phyloP scores from a whole-genome alignment of 2,329 filamentous ascomycete species.

The Exophiala viscosa region DNA sequence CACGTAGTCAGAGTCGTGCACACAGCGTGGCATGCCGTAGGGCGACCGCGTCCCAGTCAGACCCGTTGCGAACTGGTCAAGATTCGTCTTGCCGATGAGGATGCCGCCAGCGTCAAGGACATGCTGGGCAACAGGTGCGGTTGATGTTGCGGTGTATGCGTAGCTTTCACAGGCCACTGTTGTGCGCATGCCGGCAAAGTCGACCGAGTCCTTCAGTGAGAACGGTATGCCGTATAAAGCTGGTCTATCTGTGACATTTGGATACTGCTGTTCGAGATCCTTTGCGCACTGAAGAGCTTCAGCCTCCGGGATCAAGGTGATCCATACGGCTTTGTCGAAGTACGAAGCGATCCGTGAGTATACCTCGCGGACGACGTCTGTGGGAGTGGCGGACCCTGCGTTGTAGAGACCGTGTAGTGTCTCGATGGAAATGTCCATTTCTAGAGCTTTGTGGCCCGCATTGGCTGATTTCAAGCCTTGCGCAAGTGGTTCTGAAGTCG shows the following conservation, averaged over 20 bases:
- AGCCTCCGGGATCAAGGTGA: slow-evolving; percentile 40
- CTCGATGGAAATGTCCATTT: neutral
- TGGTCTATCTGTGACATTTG: slow-evolving; percentile 37
- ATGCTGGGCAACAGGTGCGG: slow-evolving; percentile 46
- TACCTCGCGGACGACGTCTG: slow-evolving; percentile 30
- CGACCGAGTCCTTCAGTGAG: slow-evolving; percentile 48
- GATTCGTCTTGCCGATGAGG: slow-evolving; percentile 56
- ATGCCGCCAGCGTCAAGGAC: slow-evolving; percentile 52
- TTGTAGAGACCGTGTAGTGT: slow-evolving; percentile 1
- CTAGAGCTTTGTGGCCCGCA: too few relatives aligned
- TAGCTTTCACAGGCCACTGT: slow-evolving; percentile 47
- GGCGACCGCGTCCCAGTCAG: slow-evolving; percentile 57
- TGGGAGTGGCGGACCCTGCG: neutral
- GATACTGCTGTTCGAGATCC: slow-evolving; percentile 38
- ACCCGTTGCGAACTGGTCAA: slow-evolving; percentile 62
- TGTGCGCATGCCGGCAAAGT: slow-evolving; percentile 42
- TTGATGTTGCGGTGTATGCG: slow-evolving; percentile 44
- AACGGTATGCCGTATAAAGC: slow-evolving; percentile 50
- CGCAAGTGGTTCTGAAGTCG: too few relatives aligned
- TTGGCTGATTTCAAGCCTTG: too few relatives aligned
- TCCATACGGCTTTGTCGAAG: slow-evolving; percentile 52
- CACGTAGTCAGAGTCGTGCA: slow-evolving; percentile 46
- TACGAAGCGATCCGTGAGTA: slow-evolving; percentile 49
- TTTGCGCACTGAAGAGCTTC: slow-evolving; percentile 42
- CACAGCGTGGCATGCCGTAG: slow-evolving; percentile 55